Base-by-base conservation (phyloP, 2,329 filamentous ascomycete genomes). In the Aureobasidium sp. region DNA sequence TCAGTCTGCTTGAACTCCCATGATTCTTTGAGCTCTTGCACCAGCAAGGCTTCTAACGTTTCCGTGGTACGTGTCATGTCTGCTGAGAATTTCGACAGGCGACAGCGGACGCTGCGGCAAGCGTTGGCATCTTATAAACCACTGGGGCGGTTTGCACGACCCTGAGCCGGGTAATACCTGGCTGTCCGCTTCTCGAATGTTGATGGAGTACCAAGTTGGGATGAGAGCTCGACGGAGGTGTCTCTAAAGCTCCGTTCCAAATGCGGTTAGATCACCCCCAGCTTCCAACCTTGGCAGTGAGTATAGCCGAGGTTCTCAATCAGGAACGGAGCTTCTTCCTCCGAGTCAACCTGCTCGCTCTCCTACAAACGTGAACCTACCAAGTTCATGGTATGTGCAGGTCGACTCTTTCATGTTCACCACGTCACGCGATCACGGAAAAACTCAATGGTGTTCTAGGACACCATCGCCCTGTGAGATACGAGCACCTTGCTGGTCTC, bases 1-100 rank as follows among this genome's bases (percentile, higher is more conserved):
- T 76, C 71, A 17, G 73, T 70, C 64, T 78, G 74, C 68, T 75
- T 79, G 71, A 79, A 78, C 11, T 67, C 63, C 77, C 77, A 79
- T 47, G 75, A 75, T 8, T 70, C 64, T 6, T 67, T 68, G 58
- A 79, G 66, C 59, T 61, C 42, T 8, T 15, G 51, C 35, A 43
- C 38, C 38, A 43, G 37, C 51, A 55, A 5, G 25, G 51, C 51
- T 55, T 43, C 7, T 7, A 15, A 8, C 2, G 31, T 5, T 17
- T 6, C n/a, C 3, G 38, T 23, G 11, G 37, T 42, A 10, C 11
- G 4, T 23, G 51, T 53, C 49, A 53, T 53, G 33, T 53, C 51
- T 54, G 25, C 7, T 25, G 35, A 23, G 13, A 4, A 15, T 3
- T 8, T 15, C 25, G 7, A 11, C 9, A 15, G 21, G 35, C 17